Conservation (phyloP, 2,329 filamentous ascomycete species). For the Colletotrichum phormii region DNA sequence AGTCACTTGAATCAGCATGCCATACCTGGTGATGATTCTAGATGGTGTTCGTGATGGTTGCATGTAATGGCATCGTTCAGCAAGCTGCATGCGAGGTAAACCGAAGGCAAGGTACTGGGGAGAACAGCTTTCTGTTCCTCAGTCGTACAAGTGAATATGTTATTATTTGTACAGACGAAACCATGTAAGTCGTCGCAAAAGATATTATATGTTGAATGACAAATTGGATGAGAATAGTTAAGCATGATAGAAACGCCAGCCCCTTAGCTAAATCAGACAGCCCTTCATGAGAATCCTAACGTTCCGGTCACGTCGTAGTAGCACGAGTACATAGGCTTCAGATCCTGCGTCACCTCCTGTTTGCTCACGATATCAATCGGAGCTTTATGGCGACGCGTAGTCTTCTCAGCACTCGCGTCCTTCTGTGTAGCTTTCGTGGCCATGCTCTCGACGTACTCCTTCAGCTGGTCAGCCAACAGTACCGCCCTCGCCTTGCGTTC, state of each 20-base stretch:
- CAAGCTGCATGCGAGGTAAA: neutral
- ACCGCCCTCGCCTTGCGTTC: slow-evolving; percentile 33
- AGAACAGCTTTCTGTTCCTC: too few species aligned
- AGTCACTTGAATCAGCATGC: neutral
- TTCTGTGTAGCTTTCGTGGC: neutral
- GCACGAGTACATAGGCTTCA: slow-evolving; percentile 35
- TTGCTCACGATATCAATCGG: slow-evolving; percentile 18
- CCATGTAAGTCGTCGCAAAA: neutral
- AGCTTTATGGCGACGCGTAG: slow-evolving; percentile 2
- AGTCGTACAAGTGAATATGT: too few species aligned
- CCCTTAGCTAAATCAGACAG: neutral
- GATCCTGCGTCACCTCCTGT: slow-evolving; percentile 30
- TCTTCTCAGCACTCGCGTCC: neutral
- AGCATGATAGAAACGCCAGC: neutral
- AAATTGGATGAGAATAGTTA: neutral
- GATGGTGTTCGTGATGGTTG: neutral
- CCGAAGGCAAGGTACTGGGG: too few species aligned
- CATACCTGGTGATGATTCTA: neutral
- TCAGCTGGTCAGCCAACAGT: slow-evolving; percentile 27
- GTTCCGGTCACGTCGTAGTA: slow-evolving; percentile 33
- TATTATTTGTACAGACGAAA: neutral
- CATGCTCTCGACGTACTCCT: slow-evolving; percentile 31
- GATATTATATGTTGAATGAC: neutral
- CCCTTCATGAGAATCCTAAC: neutral
- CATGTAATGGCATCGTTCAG: neutral